These are phyloP conservation scores for Fusarium concolor DNA, from an alignment of 2,329 filamentous ascomycete species.

Conservation along the genomic window DNA sequence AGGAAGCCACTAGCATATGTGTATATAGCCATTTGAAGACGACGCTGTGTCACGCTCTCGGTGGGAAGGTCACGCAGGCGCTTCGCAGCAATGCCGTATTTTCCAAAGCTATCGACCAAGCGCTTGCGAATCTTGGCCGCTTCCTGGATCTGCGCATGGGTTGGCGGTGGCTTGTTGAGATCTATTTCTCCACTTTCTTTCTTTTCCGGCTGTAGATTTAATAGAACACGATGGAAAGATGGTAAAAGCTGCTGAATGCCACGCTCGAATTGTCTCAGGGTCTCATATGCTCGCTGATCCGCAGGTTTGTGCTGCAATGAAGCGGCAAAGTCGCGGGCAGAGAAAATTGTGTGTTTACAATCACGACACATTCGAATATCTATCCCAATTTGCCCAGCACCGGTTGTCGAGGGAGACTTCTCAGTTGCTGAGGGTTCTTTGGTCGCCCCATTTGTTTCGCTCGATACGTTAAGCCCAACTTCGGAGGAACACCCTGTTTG, in stretches of 20 bases:
- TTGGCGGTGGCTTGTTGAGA: slow-evolving; percentile 58
- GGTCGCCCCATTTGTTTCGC: slow-evolving; percentile 51
- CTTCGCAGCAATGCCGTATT: slow-evolving; percentile 85
- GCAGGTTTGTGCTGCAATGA: slow-evolving; percentile 75
- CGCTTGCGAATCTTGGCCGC: slow-evolving; percentile 91
- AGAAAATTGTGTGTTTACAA: slow-evolving; percentile 74
- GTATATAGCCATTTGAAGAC: slow-evolving; percentile 84
- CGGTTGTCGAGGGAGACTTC: slow-evolving; percentile 51
- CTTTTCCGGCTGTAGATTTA: slow-evolving; percentile 72
- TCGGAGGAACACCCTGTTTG: slow-evolving; percentile 87
- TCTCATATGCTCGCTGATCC: slow-evolving; percentile 84
- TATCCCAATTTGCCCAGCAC: slow-evolving; percentile 69
- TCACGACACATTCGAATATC: slow-evolving; percentile 94
- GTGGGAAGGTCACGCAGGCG: slow-evolving; percentile 84
- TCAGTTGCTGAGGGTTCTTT: slow-evolving; percentile 52
- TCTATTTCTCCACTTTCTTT: slow-evolving; percentile 54
- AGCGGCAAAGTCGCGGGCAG: slow-evolving; percentile 79
- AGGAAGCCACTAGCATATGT: slow-evolving; percentile 84
- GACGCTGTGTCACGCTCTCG: slow-evolving; percentile 75
- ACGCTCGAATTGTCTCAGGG: slow-evolving; percentile 85
- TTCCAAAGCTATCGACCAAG: slow-evolving; percentile 87
- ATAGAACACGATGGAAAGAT: slow-evolving; percentile 82
- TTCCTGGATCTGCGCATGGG: slow-evolving; percentile 79
- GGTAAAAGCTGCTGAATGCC: slow-evolving; percentile 86
- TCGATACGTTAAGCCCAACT: slow-evolving; percentile 80